Evolutionary conservation across 2,329 filamentous ascomycete genomes (phyloP).

Genomic region (Dothidotthia symphoricarpi): DNA sequence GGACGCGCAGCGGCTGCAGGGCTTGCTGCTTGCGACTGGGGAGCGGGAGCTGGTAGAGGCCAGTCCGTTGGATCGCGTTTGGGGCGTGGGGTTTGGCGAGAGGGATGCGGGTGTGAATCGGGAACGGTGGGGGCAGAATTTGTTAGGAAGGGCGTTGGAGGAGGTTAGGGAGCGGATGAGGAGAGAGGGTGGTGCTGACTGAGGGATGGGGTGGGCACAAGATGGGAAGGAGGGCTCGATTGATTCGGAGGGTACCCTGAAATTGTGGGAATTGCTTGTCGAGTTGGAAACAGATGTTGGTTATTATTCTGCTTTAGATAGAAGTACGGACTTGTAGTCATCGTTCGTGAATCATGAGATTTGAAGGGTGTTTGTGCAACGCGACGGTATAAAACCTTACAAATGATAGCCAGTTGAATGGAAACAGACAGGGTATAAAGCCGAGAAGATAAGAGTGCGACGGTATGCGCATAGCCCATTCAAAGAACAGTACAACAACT

Average conservation of each 20-base stretch:
- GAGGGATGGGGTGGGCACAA: neutral
- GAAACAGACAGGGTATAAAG: no score
- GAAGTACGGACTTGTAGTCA: no score
- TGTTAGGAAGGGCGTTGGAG: constrained; percentile 63
- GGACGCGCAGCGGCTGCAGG: constrained; percentile 46
- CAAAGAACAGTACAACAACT: constrained; percentile 1
- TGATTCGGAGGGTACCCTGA: no score
- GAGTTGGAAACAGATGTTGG: no score
- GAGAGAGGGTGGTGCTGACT: constrained; percentile 31
- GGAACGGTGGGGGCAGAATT: constrained; percentile 61
- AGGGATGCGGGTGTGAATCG: constrained; percentile 51
- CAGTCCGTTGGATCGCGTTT: constrained; percentile 58
- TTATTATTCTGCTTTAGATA: no score
- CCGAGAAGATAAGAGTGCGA: no score
- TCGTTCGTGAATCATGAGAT: no score
- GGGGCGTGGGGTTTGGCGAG: constrained; percentile 63
- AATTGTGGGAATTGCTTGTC: no score
- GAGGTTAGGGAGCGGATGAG: constrained; percentile 55
- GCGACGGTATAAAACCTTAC: no score
- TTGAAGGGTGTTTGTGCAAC: no score
- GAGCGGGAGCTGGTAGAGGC: constrained; percentile 58
- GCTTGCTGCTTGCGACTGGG: constrained; percentile 57
- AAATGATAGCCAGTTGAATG: no score
- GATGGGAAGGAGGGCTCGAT: neutral
- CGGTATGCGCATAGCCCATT: neutral